Evolutionary conservation across 441 rosid species (phyloP), one percentile per base, ranked within the genome.

Genomic region (Hura crepitans): DNA sequence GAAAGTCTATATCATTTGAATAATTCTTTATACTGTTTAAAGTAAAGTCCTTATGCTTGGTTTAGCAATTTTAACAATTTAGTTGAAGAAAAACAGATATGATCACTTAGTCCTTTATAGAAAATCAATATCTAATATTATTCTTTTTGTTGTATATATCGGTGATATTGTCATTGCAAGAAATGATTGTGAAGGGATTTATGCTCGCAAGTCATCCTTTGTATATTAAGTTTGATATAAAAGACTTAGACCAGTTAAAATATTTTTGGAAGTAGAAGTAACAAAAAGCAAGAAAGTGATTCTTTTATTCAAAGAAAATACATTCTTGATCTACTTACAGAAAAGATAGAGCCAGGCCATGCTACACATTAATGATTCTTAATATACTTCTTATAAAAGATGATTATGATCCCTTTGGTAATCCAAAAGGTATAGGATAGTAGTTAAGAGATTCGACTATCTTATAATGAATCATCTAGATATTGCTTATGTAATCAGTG

Each of bases 41-140:
- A 62, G 37, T 25, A 62, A 23, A 33, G 65, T 35, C 65, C 47
- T n/a, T 27, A 62, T 33, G 46, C 65, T 62, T 35, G 46, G 45
- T 62, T 62, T 62, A 25, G 23, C 18, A 31, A 62, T 2, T 62
- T 62, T 27, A 35, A 23, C 37, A 6, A 33, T 45, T 45, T 11
- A 3, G 1, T 2, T 45, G 4, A 11, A 9, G 18, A 45, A 45
- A 15, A 45, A 3, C 49, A 11, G 13, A 15, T 45, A 0, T 45
- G 49, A 45, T 45, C 10, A 45, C 10, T 4, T 7, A 2, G 5
- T 45, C 13, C 2, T 45, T 17, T 45, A 45, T 45, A 45, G 10
- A 11, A 14, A 45, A 3, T 45, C 49, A 3, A 45, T 3, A 45
- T 11, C 1, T 11, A 17, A 1, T 17, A 45, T 45, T 17, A 45